Conservation (phyloP, 441 rosid genomes). For the Gossypium lobatum region DNA sequence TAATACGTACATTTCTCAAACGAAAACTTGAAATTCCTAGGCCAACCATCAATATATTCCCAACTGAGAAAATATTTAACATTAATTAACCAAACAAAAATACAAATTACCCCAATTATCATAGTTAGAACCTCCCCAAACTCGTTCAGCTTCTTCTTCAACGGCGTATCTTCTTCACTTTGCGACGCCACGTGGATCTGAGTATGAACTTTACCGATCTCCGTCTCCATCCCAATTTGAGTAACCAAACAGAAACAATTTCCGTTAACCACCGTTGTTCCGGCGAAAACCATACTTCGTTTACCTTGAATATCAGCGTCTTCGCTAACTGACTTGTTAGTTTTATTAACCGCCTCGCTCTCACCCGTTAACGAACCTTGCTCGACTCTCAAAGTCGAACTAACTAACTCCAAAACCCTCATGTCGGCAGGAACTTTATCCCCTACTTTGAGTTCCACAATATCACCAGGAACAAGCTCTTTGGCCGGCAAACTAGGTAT, state of each 20-base stretch:
- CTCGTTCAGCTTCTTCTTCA: conserved; percentile 42
- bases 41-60: conserved; percentile 40
- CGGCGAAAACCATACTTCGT: conserved; percentile 39
- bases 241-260: conserved; percentile 36
- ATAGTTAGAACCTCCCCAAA: conserved; percentile 34
- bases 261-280: conserved; percentile 46
- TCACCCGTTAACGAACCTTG: conserved; percentile 47
- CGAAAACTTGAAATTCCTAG: conserved; percentile 36
- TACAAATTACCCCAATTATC: conserved; percentile 33
- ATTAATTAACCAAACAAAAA: conserved; percentile 34
- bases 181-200: conserved; percentile 38
- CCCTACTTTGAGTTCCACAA: conserved; percentile 40
- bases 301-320: conserved; percentile 40
- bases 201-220: conserved; percentile 38
- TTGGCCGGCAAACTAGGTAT: conserved; percentile 25
- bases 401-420: conserved; percentile 34
- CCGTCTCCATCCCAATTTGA: conserved; percentile 39
- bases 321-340: conserved; percentile 14
- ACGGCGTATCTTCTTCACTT: conserved; percentile 41
- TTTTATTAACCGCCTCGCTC: conserved; percentile 40
- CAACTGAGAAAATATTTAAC: conserved; percentile 35
- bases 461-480: conserved; percentile 39
- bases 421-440: conserved; percentile 43
- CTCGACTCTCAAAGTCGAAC: conserved; percentile 40
- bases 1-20: conserved; percentile 47